Conservation (phyloP, 2,329 filamentous ascomycete genomes). For the Neoscytalidium dimidiatum region DNA sequence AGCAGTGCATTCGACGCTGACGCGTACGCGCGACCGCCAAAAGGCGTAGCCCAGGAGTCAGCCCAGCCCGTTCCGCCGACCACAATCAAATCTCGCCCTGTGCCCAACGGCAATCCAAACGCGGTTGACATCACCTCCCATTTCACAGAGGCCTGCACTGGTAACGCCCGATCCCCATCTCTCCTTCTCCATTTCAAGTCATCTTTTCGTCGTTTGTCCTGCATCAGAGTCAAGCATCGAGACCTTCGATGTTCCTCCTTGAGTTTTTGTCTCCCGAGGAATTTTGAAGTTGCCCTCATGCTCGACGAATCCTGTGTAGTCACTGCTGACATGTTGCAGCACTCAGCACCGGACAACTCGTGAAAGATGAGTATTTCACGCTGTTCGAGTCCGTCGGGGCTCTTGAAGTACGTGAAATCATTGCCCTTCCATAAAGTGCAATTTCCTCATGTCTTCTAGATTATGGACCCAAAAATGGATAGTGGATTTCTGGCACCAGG, state of each 20-base stretch:
- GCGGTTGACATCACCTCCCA: constrained; percentile 36
- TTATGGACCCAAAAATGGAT: constrained; percentile 99
- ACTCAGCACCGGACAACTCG: constrained; percentile 75
- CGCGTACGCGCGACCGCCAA: background rate
- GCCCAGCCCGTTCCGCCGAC: constrained; percentile 1
- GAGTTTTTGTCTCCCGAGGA: constrained; percentile 16
- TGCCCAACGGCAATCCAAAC: constrained; percentile 10
- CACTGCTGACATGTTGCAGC: constrained; percentile 52
- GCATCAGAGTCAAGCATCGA: background rate
- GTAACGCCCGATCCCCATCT: constrained; percentile 23
- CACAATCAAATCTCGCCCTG: constrained; percentile 17
- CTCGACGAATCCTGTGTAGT: background rate
- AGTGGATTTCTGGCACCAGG: constrained; percentile 79
- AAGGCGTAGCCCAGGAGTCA: constrained; percentile 17
- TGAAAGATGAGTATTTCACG: constrained; percentile 94
- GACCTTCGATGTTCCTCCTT: constrained; percentile 8
- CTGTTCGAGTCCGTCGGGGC: constrained; percentile 92
- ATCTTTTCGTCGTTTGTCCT: background rate
- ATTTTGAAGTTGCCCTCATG: background rate
- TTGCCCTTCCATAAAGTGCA: background rate
- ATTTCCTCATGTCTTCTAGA: constrained; percentile 55
- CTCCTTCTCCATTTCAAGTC: background rate
- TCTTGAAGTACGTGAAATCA: constrained; percentile 58
- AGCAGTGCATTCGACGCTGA: constrained; percentile 1
- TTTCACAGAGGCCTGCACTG: constrained; percentile 34